A percentile compares a stretch with the other conserved stretches of the same genome.
phyloP scores from a whole-genome alignment of 1,139 yeast species.

The Yamadazyma epiphylla region DNA sequence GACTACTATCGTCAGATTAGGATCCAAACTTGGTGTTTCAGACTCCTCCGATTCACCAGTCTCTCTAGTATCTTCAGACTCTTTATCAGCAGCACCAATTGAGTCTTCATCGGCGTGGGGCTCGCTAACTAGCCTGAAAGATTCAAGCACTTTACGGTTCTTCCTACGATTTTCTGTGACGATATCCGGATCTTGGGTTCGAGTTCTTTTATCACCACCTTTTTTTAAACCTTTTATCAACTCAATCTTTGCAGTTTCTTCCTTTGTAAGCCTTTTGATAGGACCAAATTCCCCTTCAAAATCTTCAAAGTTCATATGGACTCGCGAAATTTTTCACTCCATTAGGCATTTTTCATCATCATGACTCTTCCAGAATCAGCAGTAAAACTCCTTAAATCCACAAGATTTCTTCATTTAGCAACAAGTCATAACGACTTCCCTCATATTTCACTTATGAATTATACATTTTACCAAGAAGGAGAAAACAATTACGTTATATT shows the following conservation, averaged over 20 bases:
- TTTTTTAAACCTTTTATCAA: too few relatives aligned
- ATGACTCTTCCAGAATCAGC: constrained; percentile 54
- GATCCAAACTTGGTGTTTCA: too few relatives aligned
- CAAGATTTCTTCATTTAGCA: constrained; percentile 76
- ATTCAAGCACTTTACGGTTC: too few relatives aligned
- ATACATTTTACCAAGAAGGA: constrained; percentile 51
- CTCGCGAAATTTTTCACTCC: not conserved
- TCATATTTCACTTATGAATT: constrained; percentile 87
- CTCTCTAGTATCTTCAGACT: too few relatives aligned
- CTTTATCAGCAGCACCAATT: too few relatives aligned
- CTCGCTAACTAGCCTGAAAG: too few relatives aligned
- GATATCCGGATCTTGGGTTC: too few relatives aligned
- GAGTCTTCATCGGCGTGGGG: too few relatives aligned
- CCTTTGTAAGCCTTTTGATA: constrained; percentile 18
- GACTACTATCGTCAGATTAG: too few relatives aligned
- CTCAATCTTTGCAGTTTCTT: constrained; percentile 16
- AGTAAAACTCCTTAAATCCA: constrained; percentile 47
- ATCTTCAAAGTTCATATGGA: constrained; percentile 12
- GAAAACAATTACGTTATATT: constrained; percentile 54
- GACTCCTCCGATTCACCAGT: too few relatives aligned
- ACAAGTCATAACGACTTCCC: constrained; percentile 69
- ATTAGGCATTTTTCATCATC: constrained; percentile 3
- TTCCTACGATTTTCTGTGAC: too few relatives aligned
- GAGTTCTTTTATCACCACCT: too few relatives aligned
- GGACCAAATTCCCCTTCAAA: constrained; percentile 30